Conservation (phyloP, 2,329 filamentous ascomycete genomes). For the Shiraia sp. region DNA sequence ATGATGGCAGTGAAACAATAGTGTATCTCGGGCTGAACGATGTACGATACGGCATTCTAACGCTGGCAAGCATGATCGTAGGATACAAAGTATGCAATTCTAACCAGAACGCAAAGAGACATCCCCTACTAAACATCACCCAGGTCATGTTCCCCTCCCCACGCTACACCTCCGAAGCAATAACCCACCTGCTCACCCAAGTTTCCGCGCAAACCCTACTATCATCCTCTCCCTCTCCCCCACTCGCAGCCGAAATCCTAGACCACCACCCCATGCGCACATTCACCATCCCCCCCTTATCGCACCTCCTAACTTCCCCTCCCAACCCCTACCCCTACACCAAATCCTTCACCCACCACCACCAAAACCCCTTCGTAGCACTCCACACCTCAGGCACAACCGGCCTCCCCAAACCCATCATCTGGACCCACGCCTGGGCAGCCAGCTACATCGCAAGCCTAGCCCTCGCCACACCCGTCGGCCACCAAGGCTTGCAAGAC, state of each 20-base stretch:
- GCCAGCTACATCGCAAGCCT: constrained; percentile 2
- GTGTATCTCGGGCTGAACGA: constrained; percentile 39
- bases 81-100: constrained; percentile 39
- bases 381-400: constrained; percentile 46
- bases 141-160: constrained; percentile 26
- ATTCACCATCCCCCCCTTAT: constrained; percentile 16
- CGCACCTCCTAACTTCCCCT: constrained; percentile 12
- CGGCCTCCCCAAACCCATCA: constrained; percentile 43
- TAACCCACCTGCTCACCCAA: constrained; percentile 21
- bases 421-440: constrained; percentile 26
- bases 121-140: neutral
- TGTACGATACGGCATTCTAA: constrained; percentile 41
- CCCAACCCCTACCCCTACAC: constrained; percentile 20
- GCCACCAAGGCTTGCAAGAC: neutral
- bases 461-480: constrained; percentile 5
- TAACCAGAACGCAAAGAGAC: neutral
- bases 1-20: constrained; percentile 27
- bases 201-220: constrained; percentile 22
- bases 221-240: constrained; percentile 11
- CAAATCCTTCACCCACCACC: constrained; percentile 26
- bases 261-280: constrained; percentile 16
- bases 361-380: constrained; percentile 28
- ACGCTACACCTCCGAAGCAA: constrained; percentile 21
- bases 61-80: constrained; percentile 47
- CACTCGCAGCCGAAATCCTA: constrained; percentile 14